Evolutionary conservation across 176 grass and related monocot genomes (phyloP).

Genomic region (Oryza glumipatula): DNA sequence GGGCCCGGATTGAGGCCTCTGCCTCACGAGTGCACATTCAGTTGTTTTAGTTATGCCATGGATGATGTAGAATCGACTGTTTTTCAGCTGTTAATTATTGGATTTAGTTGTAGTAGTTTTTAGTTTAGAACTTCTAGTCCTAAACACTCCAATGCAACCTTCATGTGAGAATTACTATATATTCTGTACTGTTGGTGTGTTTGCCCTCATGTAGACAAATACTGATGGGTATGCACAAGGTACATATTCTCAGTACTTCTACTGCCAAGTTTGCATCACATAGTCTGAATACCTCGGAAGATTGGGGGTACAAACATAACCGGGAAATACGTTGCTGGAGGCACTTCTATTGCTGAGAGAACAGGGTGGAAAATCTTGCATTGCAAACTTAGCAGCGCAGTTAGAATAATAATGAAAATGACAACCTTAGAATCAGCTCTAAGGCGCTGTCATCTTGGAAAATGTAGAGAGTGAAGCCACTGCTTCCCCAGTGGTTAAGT

Average conservation of each 20-base stretch:
- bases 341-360: neutral
- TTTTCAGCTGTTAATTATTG: neutral
- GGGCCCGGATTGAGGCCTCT: too few relatives aligned
- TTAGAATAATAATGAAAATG: conserved; percentile 17
- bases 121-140: neutral
- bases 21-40: too few relatives aligned
- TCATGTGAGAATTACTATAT: too few relatives aligned
- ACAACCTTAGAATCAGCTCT: conserved; percentile 13
- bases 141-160: neutral
- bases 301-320: conserved; percentile 34
- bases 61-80: neutral
- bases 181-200: neutral
- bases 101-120: neutral
- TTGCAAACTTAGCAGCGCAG: conserved; percentile 19
- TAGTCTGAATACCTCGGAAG: conserved; percentile 15
- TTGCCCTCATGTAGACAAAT: neutral
- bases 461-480: conserved; percentile 71
- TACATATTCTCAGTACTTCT: neutral
- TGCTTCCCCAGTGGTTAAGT: conserved; percentile 78
- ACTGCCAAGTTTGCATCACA: conserved; percentile 12
- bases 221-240: neutral
- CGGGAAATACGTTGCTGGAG: conserved; percentile 21
- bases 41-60: neutral
- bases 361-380: neutral
- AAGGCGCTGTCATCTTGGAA: conserved; percentile 62